Evolutionary conservation across 139 green algal genomes (phyloP).

Genomic region (Eudorina sp.): DNA sequence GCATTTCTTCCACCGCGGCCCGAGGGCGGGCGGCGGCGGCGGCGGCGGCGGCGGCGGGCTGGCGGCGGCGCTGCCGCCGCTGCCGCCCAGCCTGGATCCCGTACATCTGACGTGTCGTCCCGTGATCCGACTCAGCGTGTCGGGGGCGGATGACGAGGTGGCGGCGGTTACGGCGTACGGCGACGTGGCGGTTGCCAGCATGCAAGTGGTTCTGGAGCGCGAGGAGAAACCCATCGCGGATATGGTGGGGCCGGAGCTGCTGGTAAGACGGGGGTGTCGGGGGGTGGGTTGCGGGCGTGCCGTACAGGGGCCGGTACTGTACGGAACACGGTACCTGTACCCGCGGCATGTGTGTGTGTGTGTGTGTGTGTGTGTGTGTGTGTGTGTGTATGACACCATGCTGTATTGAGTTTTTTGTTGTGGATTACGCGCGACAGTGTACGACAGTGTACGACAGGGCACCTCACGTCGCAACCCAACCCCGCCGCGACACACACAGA

Average conservation of each 20-base stretch:
- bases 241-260: constrained; percentile 44
- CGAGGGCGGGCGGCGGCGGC: background rate
- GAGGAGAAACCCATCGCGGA: constrained; percentile 50
- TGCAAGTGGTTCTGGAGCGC: constrained; percentile 42
- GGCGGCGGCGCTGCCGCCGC: background rate
- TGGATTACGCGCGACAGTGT: no score
- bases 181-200: constrained; percentile 2
- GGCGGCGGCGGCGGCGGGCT: background rate
- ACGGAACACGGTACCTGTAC: no score
- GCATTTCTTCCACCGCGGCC: no score
- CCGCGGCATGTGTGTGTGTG: no score
- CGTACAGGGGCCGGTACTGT: no score
- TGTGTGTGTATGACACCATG: no score
- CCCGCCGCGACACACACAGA: no score
- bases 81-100: background rate
- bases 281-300: no score
- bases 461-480: no score
- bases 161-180: constrained; percentile 18
- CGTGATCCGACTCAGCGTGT: constrained; percentile 14
- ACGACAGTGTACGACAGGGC: no score
- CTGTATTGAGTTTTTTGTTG: no score
- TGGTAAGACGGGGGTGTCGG: background rate
- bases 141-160: background rate
- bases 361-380: no score
- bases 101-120: background rate